These are phyloP conservation scores for Wickerhamomyces subpelliculosus DNA, from an alignment of 805 yeast genomes.

Conservation along the genomic window DNA sequence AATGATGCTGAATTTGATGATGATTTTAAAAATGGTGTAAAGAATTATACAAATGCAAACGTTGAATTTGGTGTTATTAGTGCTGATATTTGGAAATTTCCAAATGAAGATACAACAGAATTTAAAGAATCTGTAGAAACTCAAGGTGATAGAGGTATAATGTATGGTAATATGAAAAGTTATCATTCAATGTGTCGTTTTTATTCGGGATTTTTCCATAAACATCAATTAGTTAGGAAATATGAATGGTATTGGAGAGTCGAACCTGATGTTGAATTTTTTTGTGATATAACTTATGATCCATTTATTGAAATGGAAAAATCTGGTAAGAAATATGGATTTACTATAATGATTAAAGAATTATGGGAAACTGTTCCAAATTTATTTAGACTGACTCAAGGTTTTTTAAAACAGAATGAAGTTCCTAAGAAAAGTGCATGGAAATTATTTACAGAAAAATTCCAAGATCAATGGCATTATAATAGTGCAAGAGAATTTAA, in stretches of 20 bases:
- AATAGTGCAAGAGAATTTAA: conserved; percentile 24
- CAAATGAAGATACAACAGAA: conserved; percentile 11
- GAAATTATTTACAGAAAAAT: conserved; percentile 51
- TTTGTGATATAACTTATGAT: conserved; percentile 87
- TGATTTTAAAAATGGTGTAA: conserved; percentile 51
- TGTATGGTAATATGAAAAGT: conserved; percentile 76
- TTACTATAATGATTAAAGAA: conserved; percentile 74
- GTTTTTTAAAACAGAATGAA: conserved; percentile 44
- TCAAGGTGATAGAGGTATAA: conserved; percentile 78
- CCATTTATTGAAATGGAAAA: conserved; percentile 79
- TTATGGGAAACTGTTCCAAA: conserved; percentile 77
- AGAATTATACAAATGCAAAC: conserved; percentile 45
- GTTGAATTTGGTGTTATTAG: conserved; percentile 70
- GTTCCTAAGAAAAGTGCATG: conserved; percentile 58
- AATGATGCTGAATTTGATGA: conserved; percentile 72
- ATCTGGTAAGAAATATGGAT: conserved; percentile 71
- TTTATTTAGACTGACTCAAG: conserved; percentile 64
- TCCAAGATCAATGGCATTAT: conserved; percentile 26
- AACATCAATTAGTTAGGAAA: conserved; percentile 64
- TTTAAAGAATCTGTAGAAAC: conserved; percentile 52
- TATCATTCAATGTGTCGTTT: conserved; percentile 97
- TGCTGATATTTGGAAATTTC: conserved; percentile 60
- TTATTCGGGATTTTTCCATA: conserved; percentile 75
- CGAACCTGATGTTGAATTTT: conserved; percentile 88
- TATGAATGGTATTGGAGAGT: conserved; percentile 95